Evolutionary conservation across 768 basidiomycete species (phyloP).

Genomic region (Mycena haematopus): DNA sequence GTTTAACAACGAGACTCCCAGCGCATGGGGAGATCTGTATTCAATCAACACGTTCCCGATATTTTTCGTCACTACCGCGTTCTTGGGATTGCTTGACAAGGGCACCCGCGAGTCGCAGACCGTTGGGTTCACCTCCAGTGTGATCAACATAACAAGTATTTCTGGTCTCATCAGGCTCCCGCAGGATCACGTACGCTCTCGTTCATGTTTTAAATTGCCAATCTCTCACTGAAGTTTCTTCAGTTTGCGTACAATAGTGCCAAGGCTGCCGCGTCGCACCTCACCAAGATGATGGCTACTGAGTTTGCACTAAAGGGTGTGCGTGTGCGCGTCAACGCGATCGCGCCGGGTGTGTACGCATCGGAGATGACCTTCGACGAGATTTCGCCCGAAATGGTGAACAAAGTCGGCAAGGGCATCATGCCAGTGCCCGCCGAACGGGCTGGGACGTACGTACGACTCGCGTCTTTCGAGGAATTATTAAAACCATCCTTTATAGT

Average conservation of each 20-base stretch:
- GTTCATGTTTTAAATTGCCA: background rate
- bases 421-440: constrained; percentile 65
- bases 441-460: constrained; percentile 66
- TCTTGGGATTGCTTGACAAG: constrained; percentile 76
- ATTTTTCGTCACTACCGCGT: constrained; percentile 79
- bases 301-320: constrained; percentile 74
- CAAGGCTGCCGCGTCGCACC: constrained; percentile 77
- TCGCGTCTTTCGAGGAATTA: background rate
- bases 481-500: constrained; percentile 41
- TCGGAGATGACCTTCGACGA: constrained; percentile 74
- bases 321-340: constrained; percentile 73
- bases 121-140: constrained; percentile 61
- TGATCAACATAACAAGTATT: constrained; percentile 82
- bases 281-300: constrained; percentile 79
- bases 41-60: constrained; percentile 76
- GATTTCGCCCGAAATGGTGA: constrained; percentile 53
- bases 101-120: constrained; percentile 62
- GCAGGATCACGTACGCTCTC: constrained; percentile 72
- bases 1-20: constrained; percentile 70
- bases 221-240: background rate
- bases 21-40: constrained; percentile 68
- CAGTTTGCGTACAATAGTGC: constrained; percentile 86
- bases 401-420: constrained; percentile 66
- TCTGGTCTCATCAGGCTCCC: constrained; percentile 74
- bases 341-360: constrained; percentile 78